Conservation (phyloP, 2,329 filamentous ascomycete species). For the Colletotrichum karsti region DNA sequence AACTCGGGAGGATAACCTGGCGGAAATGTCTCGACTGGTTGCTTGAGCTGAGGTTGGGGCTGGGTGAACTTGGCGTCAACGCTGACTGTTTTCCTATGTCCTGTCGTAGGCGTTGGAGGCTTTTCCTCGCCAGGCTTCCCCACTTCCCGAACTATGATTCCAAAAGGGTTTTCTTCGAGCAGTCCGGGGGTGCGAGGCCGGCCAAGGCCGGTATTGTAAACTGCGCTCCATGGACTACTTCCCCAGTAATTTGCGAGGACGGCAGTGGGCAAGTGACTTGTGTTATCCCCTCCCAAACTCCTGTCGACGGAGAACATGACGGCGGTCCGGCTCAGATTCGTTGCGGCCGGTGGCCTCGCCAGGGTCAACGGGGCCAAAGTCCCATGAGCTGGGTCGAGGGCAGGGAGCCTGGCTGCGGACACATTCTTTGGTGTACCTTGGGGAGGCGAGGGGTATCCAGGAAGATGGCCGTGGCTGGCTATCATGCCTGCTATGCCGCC, state of each 20-base stretch:
- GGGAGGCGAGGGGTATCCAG: constrained; percentile 56
- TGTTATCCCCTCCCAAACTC: constrained; percentile 70
- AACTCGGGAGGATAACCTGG: constrained; percentile 83
- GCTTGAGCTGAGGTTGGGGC: constrained; percentile 38
- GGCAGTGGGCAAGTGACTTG: constrained; percentile 81
- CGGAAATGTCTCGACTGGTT: constrained; percentile 67
- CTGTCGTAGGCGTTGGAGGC: constrained; percentile 12
- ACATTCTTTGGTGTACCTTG: constrained; percentile 13
- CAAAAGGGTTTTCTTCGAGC: constrained; percentile 49
- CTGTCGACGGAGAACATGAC: constrained; percentile 83
- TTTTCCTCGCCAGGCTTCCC: constrained; percentile 37
- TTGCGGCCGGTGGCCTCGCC: constrained; percentile 83
- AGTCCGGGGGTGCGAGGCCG: constrained; percentile 26
- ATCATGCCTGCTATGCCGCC: constrained; percentile 86
- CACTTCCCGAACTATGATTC: constrained; percentile 46
- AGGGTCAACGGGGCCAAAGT: constrained; percentile 84
- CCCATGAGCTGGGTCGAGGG: constrained; percentile 44
- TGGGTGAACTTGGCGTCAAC: constrained; percentile 45
- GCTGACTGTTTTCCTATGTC: constrained; percentile 54
- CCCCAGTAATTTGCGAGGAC: constrained; percentile 96
- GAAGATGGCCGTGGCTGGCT: constrained; percentile 81
- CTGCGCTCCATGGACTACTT: constrained; percentile 75
- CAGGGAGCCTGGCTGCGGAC: constrained; percentile 36
- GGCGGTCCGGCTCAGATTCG: constrained; percentile 86
- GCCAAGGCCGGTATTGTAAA: constrained; percentile 38